Base-by-base conservation (phyloP, 2,329 filamentous ascomycete species). In the Ophiostoma sp. region DNA sequence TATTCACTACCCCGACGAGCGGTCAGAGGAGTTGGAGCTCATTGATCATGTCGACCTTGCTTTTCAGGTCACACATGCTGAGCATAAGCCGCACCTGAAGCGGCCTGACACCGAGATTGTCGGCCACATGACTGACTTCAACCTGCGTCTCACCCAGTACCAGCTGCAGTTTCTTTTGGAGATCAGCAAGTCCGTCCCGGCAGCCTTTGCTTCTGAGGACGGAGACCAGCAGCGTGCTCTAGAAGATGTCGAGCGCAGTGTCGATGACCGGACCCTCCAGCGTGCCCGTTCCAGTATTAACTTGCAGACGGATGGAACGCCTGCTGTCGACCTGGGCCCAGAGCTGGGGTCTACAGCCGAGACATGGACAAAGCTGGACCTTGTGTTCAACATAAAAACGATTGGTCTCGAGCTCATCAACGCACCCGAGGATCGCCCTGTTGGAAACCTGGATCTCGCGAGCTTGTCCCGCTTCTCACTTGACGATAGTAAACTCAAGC, bases 21-120 rank as follows among this genome's bases (percentile, higher is more conserved):
- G 86, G 70, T 87, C 87, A 0, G 95, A 99, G 78, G 93, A 97
- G 77, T 83, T 99, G 8, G 93, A 99, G 77, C 90, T 99, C 82
- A 97, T 99, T 75, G 94, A 99, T 76, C 93, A 97, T 75, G 93
- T 99, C 15, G 95, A 99, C 77, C 83, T 99, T 33, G 92, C 91
- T 67, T 97, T 99, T 80, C 92, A 91, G 72, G 89, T 99, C 73
- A 96, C 91, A 2, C 94, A 97, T 79, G 87, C 94, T 0, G 94
- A 98, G 77, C 95, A 99, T 77, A 89, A 87, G 74, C 79, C 86
- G 41, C 91, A 90, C 17, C 83, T 86, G 69, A 89, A 95, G 76
- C 87, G 94, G 54, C 95, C 95, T 0, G 94, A 99, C 76, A 89
- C 93, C 67, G 94, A 98, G 79, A 89, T 99, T 27, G 90, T 95